These are phyloP conservation scores for Raphanus sativus DNA, from an alignment of 345 rosid species.

Conservation along the genomic window DNA sequence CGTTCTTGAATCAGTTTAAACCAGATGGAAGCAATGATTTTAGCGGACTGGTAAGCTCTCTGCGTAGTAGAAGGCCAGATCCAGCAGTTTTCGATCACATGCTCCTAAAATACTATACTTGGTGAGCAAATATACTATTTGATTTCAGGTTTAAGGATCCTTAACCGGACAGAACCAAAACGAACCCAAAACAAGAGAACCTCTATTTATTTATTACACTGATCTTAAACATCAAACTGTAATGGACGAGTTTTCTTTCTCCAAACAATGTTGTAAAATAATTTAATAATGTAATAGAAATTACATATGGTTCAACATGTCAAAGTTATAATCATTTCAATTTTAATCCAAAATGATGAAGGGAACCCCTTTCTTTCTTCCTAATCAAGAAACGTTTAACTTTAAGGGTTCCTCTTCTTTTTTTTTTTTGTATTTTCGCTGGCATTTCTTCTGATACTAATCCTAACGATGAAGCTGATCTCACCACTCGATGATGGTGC, in stretches of 20 bases:
- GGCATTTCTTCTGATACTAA: background rate
- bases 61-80: background rate
- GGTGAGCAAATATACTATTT: no score
- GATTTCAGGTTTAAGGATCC: background rate
- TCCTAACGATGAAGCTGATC: background rate
- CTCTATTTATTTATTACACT: background rate
- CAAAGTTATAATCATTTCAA: background rate
- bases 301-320: constrained; percentile 14
- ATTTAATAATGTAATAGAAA: constrained; percentile 19
- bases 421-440: background rate
- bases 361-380: constrained; percentile 5
- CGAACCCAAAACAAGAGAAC: background rate
- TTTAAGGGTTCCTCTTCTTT: background rate
- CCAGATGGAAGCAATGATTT: background rate
- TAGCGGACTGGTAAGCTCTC: background rate
- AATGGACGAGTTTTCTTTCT: background rate
- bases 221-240: background rate
- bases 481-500: background rate
- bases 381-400: constrained; percentile 12
- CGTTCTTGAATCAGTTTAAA: constrained; percentile 2
- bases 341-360: background rate
- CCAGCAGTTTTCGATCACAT: background rate
- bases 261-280: background rate
- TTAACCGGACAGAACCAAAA: background rate
- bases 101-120: background rate